Conservation (phyloP, 225 moss, liverwort and hornwort species). For the Pseudoscleropodium purum region DNA sequence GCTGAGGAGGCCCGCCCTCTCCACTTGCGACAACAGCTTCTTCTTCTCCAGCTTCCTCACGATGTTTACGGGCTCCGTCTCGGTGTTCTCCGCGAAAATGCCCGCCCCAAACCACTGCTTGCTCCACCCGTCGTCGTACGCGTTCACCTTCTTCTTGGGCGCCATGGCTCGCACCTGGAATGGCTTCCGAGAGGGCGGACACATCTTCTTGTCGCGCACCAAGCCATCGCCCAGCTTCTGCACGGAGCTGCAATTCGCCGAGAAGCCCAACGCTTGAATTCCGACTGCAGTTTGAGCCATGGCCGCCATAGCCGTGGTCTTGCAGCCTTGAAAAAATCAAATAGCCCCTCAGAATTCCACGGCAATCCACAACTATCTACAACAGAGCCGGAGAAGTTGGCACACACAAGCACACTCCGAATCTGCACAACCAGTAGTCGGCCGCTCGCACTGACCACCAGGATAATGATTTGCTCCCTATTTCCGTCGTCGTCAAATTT, state of each 20-base stretch:
- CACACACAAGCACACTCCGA: conserved; percentile 9
- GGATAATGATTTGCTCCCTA: conserved; percentile 28
- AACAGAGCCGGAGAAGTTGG: neutral
- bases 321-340: neutral
- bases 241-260: conserved; percentile 38
- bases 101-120: conserved; percentile 99
- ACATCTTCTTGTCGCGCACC: conserved; percentile 29
- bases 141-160: conserved; percentile 87
- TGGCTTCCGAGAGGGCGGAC: neutral
- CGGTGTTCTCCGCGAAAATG: conserved; percentile 67
- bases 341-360: neutral
- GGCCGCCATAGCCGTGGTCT: conserved; percentile 29
- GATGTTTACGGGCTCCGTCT: conserved; percentile 59
- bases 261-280: conserved; percentile 28
- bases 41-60: conserved; percentile 91
- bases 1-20: conserved; percentile 81
- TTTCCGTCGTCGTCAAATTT: conserved; percentile 5
- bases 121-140: conserved; percentile 77
- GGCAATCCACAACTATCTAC: neutral
- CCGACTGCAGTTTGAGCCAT: conserved; percentile 23
- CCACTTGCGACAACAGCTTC: conserved; percentile 76
- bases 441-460: neutral
- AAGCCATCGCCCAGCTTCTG: conserved; percentile 29
- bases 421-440: conserved; percentile 27
- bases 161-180: conserved; percentile 71